These are phyloP conservation scores for Reticulascus tulasneorum DNA, from an alignment of 2,329 filamentous ascomycete genomes.

Conservation along the genomic window DNA sequence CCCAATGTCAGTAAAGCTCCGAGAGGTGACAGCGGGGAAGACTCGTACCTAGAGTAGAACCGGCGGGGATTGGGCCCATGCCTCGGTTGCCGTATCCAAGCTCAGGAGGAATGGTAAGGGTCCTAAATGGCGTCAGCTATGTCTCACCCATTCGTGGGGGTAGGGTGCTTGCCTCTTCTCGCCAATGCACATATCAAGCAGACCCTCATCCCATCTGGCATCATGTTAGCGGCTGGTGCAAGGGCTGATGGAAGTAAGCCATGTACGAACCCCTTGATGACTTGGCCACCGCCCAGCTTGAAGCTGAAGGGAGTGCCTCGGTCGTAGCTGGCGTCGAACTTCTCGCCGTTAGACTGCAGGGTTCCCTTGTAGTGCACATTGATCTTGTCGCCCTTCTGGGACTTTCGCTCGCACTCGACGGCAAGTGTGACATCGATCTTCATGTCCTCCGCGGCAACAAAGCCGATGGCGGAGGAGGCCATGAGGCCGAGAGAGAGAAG, in stretches of 20 bases:
- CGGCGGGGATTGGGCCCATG: conserved; percentile 79
- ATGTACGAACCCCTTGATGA: conserved; percentile 75
- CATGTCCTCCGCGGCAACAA: conserved; percentile 58
- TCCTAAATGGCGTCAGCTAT: conserved; percentile 39
- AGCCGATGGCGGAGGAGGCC: conserved; percentile 46
- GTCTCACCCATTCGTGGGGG: not conserved
- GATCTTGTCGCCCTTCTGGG: conserved; percentile 70
- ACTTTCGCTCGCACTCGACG: conserved; percentile 78
- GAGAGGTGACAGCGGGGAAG: not conserved
- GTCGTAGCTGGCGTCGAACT: conserved; percentile 85
- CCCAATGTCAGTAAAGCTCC: not conserved
- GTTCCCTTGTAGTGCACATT: conserved; percentile 87
- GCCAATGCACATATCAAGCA: conserved; percentile 91
- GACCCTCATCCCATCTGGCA: conserved; percentile 78
- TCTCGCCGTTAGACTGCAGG: conserved; percentile 64
- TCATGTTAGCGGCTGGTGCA: conserved; percentile 14
- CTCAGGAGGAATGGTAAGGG: conserved; percentile 83
- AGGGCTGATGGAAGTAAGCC: not conserved
- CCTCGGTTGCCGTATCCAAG: conserved; percentile 74
- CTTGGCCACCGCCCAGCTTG: conserved; percentile 71
- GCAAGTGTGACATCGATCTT: conserved; percentile 72
- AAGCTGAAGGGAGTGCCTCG: conserved; percentile 74
- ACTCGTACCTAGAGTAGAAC: conserved; percentile 66
- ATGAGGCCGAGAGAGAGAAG: conserved; percentile 45
- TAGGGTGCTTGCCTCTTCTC: conserved; percentile 63